These are phyloP conservation scores for Fusarium sp. DNA, from an alignment of 2,329 filamentous ascomycete genomes.

Conservation along the genomic window DNA sequence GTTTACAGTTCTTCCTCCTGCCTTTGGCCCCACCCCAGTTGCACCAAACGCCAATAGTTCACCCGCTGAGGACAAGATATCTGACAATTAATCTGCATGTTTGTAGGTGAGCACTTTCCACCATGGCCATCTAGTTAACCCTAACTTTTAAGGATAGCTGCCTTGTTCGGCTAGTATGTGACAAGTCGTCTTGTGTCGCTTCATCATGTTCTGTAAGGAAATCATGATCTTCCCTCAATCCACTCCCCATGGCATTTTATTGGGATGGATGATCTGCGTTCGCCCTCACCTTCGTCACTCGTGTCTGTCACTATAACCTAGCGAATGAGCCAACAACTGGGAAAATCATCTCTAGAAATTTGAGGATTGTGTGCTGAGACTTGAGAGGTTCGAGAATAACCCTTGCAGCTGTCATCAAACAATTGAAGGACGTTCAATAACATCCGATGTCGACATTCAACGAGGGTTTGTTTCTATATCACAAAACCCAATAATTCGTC, in stretches of 20 bases:
- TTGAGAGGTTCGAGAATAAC: neutral
- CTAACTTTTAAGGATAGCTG: conserved; percentile 1
- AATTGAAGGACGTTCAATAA: neutral
- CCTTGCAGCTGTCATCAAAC: conserved; percentile 2
- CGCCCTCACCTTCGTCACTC: conserved; percentile 13
- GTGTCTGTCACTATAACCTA: conserved; percentile 7
- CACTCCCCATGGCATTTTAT: conserved; percentile 24
- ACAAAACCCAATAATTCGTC: conserved; percentile 1
- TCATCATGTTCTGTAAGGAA: conserved; percentile 15
- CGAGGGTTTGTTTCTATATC: neutral
- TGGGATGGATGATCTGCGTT: conserved; percentile 19
- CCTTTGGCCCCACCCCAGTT: conserved; percentile 25
- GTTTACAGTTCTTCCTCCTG: conserved; percentile 16
- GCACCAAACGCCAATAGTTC: conserved; percentile 22
- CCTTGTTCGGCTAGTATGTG: conserved; percentile 11
- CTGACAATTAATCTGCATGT: neutral
- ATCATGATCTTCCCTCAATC: conserved; percentile 34
- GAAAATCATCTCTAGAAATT: neutral
- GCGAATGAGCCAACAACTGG: neutral
- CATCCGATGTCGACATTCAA: neutral
- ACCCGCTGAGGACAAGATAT: neutral
- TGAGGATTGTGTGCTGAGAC: conserved; percentile 8
- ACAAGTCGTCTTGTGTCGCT: conserved; percentile 32
- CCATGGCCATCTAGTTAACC: conserved; percentile 5
- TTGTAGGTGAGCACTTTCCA: neutral